Evolutionary conservation across 192 early-diverging fungal species (phyloP).

Genomic region (Coemansia sp.): DNA sequence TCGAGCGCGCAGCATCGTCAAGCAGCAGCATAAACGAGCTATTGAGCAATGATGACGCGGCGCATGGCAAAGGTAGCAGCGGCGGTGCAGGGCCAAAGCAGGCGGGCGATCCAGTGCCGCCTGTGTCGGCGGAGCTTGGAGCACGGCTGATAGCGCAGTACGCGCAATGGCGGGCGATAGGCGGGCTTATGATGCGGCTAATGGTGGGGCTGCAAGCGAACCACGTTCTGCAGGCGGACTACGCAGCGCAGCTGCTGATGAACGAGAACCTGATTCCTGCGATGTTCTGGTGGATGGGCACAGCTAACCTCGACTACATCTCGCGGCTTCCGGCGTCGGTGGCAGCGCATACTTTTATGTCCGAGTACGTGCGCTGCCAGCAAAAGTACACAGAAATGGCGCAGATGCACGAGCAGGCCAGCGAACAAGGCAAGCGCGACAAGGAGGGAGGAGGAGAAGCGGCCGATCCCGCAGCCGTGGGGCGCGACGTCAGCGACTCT

Average conservation of each 20-base stretch:
- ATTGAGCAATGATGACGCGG: neutral
- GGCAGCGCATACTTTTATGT: conserved; percentile 29
- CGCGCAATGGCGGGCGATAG: conserved; percentile 50
- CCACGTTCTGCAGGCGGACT: conserved; percentile 53
- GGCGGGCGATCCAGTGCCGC: neutral
- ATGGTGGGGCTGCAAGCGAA: conserved; percentile 37
- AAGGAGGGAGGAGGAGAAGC: conserved; percentile 1
- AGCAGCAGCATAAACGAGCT: neutral
- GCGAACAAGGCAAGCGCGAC: neutral
- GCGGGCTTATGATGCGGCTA: conserved; percentile 33
- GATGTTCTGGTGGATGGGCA: conserved; percentile 55
- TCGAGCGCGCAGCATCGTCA: conserved; percentile 12
- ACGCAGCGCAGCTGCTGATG: conserved; percentile 50
- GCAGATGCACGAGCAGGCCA: neutral
- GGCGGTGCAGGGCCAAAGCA: neutral
- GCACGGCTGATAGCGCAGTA: conserved; percentile 49
- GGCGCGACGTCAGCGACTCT: conserved; percentile 6
- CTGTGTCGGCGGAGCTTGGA: conserved; percentile 22
- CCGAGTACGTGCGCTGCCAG: conserved; percentile 9
- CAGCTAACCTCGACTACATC: conserved; percentile 30
- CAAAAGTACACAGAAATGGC: neutral
- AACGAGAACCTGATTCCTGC: conserved; percentile 54
- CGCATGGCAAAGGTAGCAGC: neutral
- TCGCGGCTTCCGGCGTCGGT: conserved; percentile 19
- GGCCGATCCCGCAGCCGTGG: conserved; percentile 8